Base-by-base conservation (phyloP, 2,329 filamentous ascomycete species). In the Beauveria sp. region DNA sequence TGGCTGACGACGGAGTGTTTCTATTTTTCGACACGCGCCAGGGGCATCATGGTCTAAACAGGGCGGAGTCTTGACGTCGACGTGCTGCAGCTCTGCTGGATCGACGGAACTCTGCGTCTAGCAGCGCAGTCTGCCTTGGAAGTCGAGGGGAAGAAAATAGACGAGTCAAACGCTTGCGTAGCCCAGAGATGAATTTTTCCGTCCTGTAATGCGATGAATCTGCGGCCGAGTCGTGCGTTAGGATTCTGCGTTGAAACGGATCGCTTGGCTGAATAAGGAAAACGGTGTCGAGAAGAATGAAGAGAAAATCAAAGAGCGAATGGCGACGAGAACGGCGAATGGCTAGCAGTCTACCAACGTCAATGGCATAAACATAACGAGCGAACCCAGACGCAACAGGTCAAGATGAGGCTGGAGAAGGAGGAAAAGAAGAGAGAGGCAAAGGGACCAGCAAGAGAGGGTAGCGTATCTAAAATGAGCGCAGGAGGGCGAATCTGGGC, bases 361-460 rank as follows among this genome's bases (percentile, higher is more conserved):
- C 52, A 57, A 70, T 68, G 66, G 67, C 67, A 70, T 70, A 67
- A 63, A 65, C 62, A 56, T 45, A 65, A 67, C 63, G 61, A 66
- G 61, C 64, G 63, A 58, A 55, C 57, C 60, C 56, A 52, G 65
- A 58, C 51, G 58, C 46, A 45, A 42, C 57, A 58, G 61, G 58
- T 59, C 61, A 28, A 52, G 24, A 50, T 60, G 61, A 60, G 57
- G 63, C 57, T 53, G 60, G 61, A 55, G 50, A 63, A 43, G 56
- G 56, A 38, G 43, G 53, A 58, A 53, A 30, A 58, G 47, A 52
- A 24, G 49, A 58, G 58, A 52, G 30, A 58, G 30, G 46, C 26
- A 38, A 24, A 56, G 20, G 45, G 52, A 43, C n/a, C 22, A 43
- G 47, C 49, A 45, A 52, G 24, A 7, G 24, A 26, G 24, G 43